These are phyloP conservation scores for Cenchrus americanus DNA, from an alignment of 176 grass and related monocot genomes.

Conservation along the genomic window DNA sequence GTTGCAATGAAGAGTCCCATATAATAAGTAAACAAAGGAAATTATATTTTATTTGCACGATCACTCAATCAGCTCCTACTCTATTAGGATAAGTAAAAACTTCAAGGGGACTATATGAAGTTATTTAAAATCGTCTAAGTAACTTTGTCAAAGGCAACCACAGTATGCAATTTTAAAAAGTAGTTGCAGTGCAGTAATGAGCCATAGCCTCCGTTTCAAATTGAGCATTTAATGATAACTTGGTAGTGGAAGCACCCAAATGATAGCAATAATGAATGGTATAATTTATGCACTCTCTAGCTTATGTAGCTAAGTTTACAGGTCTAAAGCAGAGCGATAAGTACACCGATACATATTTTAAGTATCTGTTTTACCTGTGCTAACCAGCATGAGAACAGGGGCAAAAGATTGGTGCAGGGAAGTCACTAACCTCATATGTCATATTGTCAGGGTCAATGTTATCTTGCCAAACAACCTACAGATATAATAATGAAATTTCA, in stretches of 20 bases:
- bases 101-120: background rate
- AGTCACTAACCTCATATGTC: conserved; percentile 88
- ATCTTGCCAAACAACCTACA: conserved; percentile 93
- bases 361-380: conserved; percentile 25
- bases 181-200: background rate
- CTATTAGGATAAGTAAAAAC: background rate
- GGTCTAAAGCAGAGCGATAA: conserved; percentile 10
- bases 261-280: conserved; percentile 6
- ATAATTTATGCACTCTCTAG: background rate
- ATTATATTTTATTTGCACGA: background rate
- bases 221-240: background rate
- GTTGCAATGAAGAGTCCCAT: background rate
- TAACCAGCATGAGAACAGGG: conserved; percentile 10
- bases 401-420: conserved; percentile 10
- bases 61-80: background rate
- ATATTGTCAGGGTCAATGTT: conserved; percentile 94
- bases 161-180: background rate
- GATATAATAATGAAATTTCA: conserved; percentile 34
- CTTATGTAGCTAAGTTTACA: conserved; percentile 15
- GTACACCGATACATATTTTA: background rate
- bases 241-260: conserved; percentile 24
- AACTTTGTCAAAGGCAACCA: conserved; percentile 10
- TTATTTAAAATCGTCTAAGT: conserved; percentile 19
- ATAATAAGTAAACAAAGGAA: background rate
- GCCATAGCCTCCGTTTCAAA: conserved; percentile 21